Conservation (phyloP, 805 yeast species). For the Starmerella apis region DNA sequence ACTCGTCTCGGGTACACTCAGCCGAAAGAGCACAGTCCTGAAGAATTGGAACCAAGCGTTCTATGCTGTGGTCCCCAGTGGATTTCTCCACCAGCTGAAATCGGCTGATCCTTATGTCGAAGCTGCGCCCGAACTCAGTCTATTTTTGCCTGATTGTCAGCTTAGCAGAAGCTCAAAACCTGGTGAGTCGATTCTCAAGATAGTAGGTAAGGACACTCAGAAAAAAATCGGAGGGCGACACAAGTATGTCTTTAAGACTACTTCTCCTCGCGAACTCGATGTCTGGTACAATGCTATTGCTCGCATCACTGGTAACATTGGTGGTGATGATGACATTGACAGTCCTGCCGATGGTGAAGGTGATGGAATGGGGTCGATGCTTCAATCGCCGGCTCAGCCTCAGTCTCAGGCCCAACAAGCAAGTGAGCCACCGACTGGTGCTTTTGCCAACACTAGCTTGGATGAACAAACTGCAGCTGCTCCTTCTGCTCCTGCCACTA, state of each 20-base stretch:
- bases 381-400: slow-evolving; percentile 14
- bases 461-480: slow-evolving; percentile 2
- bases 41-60: slow-evolving; percentile 37
- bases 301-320: slow-evolving; percentile 19
- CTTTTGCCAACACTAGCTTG: slow-evolving; percentile 1
- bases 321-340: slow-evolving; percentile 12
- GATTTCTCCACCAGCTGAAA: slow-evolving; percentile 36
- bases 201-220: slow-evolving; percentile 38
- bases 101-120: slow-evolving; percentile 12
- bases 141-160: slow-evolving; percentile 41
- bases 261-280: slow-evolving; percentile 37
- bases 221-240: slow-evolving; percentile 30
- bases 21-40: slow-evolving; percentile 37
- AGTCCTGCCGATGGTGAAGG: slow-evolving; percentile 14
- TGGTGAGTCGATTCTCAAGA: slow-evolving; percentile 35
- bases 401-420: slow-evolving; percentile 15
- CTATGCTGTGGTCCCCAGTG: slow-evolving; percentile 40
- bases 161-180: slow-evolving; percentile 32
- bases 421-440: slow-evolving; percentile 9
- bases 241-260: slow-evolving; percentile 37
- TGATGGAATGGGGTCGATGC: background rate
- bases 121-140: slow-evolving; percentile 36
- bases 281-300: slow-evolving; percentile 39
- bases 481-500: background rate
- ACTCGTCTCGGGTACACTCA: slow-evolving; percentile 39